Evolutionary conservation across 768 basidiomycete species (phyloP).

Genomic region (Leucocoprinus leucothites): DNA sequence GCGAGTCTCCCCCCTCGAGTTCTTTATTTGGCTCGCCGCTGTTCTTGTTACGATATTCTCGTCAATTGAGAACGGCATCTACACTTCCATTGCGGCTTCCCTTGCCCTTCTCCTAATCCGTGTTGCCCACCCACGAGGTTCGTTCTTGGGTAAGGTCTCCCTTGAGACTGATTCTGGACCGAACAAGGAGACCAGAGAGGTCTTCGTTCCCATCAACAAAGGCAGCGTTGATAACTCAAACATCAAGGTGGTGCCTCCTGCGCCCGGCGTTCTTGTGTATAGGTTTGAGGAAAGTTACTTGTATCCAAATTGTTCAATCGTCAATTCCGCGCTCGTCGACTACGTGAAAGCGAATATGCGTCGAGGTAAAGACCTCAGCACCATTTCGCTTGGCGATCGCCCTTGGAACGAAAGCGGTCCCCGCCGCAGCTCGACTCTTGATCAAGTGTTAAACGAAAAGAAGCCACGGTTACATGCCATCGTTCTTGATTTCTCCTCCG

Average conservation of each 20-base stretch:
- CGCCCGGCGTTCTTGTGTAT: conserved; percentile 88
- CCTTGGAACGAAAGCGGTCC: conserved; percentile 96
- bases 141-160: conserved; percentile 86
- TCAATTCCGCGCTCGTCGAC: conserved; percentile 75
- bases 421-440: conserved; percentile 41
- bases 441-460: conserved; percentile 45
- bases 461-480: conserved; percentile 79
- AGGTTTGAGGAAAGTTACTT: conserved; percentile 89
- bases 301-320: conserved; percentile 71
- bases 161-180: conserved; percentile 42
- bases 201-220: conserved; percentile 76
- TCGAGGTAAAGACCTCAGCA: conserved; percentile 69
- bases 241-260: conserved; percentile 71
- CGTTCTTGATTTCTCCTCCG: conserved; percentile 86
- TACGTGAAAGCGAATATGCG: conserved; percentile 77
- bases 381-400: conserved; percentile 66
- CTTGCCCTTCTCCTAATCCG: conserved; percentile 79
- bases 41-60: conserved; percentile 91
- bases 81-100: conserved; percentile 81
- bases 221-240: conserved; percentile 63
- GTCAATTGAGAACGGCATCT: conserved; percentile 92
- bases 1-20: conserved; percentile 92
- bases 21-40: conserved; percentile 82
- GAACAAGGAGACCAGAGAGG: conserved; percentile 52
- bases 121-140: conserved; percentile 81